These are phyloP conservation scores for Candida krabiensis DNA, from an alignment of 805 yeast species.

Conservation along the genomic window DNA sequence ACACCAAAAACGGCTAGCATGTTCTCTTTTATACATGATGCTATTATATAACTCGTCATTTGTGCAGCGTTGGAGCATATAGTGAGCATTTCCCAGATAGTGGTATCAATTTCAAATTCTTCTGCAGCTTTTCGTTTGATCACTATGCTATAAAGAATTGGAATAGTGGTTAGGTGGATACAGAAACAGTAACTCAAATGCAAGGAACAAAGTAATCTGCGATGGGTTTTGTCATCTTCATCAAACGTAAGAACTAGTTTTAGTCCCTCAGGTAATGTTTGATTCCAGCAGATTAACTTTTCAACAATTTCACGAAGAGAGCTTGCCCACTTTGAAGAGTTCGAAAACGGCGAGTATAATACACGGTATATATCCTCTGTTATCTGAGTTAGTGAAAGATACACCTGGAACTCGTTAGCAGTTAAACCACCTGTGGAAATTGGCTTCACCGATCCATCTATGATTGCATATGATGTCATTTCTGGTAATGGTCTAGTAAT, in stretches of 20 bases:
- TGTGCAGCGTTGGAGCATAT: constrained; percentile 30
- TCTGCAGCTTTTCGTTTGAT: constrained; percentile 14
- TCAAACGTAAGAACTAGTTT: constrained; percentile 12
- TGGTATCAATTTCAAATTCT: constrained; percentile 13
- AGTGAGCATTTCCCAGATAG: constrained; percentile 21
- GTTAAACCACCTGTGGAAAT: not conserved
- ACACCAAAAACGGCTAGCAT: constrained; percentile 28
- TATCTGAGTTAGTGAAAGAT: constrained; percentile 21
- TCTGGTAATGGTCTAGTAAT: constrained; percentile 21
- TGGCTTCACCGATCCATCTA: constrained; percentile 1
- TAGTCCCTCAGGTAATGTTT: constrained; percentile 18
- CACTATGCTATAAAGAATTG: constrained; percentile 26
- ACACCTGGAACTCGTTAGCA: constrained; percentile 18
- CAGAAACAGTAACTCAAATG: constrained; percentile 30
- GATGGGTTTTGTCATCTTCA: constrained; percentile 12
- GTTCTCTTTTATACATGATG: constrained; percentile 19
- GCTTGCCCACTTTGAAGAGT: constrained; percentile 13
- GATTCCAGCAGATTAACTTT: constrained; percentile 26
- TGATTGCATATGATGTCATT: constrained; percentile 12
- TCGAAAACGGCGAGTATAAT: constrained; percentile 17
- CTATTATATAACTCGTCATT: constrained; percentile 19
- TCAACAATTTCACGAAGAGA: constrained; percentile 22
- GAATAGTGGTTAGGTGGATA: constrained; percentile 30
- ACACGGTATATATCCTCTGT: constrained; percentile 26
- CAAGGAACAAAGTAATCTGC: constrained; percentile 24